Evolutionary conservation across 495 filamentous ascomycete species (phyloP), one percentile per base, ranked within the genome.

Genomic region (Xylaria flabelliformis): DNA sequence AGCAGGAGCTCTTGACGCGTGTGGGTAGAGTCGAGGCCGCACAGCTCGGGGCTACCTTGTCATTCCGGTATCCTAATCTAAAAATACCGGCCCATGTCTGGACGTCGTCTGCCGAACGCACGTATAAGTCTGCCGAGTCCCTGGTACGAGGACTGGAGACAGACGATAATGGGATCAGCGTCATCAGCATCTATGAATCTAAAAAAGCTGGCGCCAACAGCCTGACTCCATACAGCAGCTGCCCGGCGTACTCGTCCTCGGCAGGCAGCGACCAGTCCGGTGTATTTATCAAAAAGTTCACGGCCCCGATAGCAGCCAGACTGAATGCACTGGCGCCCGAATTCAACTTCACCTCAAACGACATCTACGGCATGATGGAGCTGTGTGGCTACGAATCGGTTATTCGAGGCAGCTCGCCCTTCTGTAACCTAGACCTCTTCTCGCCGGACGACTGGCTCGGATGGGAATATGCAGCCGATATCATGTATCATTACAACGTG

Each of bases 341-440:
- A 0, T 86, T 85, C 79, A 83, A 86, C 74, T 86, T 85, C 73
- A 85, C 81, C 19, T 74, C 80, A 19, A 75, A 82, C 34, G 84
- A 86, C 64, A 81, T 86, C 17, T 83, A 84, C 63, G 85, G 81
- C 69, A 85, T 86, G 81, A 83, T 84, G 75, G 79, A 85, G 71
- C 73, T 85, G 24, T 86, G 85, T 62, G 85, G 85, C 3, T 86
- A 86, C 63, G 85, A 86, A 72, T 83, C 83, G 1, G 83, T 85
- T 5, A 84, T 85, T 64, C 76, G 83, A 2, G 85, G 84, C 0
- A 81, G 80, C 64, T 85, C 82, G 0, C 82, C 81, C 5, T 84
- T 86, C 73, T 86, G 85, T 77, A 75, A 76, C 29, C 70, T 82
- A 17, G 78, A 81, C 36, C 75, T 85, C 41, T 85, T 86, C 67